A percentile compares a stretch with the other conserved stretches of the same genome.
phyloP scores from a whole-genome alignment of 108 stramenopile genomes.

The Conticribra guillardii region DNA sequence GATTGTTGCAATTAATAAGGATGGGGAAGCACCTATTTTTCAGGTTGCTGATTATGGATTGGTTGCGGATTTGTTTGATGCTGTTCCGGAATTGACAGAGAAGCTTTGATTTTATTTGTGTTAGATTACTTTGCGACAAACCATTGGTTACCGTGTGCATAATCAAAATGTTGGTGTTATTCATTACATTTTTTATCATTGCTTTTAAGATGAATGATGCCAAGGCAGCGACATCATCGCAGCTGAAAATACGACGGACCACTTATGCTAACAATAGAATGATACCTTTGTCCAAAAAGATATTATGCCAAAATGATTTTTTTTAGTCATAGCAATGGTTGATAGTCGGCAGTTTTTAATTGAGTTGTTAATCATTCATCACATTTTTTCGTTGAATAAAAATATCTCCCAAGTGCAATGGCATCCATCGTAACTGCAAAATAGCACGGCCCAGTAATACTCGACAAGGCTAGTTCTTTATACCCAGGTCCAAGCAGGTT shows the following conservation, averaged over 20 bases:
- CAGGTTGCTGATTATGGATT: constrained; percentile 98
- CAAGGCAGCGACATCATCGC: no score
- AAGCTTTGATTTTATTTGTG: constrained; percentile 53
- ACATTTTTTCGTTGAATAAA: constrained; percentile 19
- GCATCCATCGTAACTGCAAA: constrained; percentile 89
- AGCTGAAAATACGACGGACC: no score
- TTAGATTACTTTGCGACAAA: neutral
- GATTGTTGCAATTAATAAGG: constrained; percentile 99
- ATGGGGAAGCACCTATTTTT: constrained; percentile 99
- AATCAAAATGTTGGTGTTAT: no score
- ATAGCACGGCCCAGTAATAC: constrained; percentile 87
- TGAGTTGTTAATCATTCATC: neutral
- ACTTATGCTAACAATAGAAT: no score
- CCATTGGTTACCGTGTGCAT: no score
- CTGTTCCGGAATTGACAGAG: constrained; percentile 95
- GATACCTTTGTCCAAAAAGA: no score
- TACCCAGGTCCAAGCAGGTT: constrained; percentile 57
- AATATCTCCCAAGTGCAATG: constrained; percentile 78
- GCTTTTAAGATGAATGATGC: no score
- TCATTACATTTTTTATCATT: no score
- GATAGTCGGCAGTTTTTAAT: no score
- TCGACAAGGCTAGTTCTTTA: constrained; percentile 62
- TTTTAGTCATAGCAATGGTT: no score
- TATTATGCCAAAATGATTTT: no score
- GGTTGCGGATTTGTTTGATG: constrained; percentile 94